These are phyloP conservation scores for Moesziomyces globuligerus DNA, from an alignment of 1,284 basidiomycete genomes.

Conservation along the genomic window DNA sequence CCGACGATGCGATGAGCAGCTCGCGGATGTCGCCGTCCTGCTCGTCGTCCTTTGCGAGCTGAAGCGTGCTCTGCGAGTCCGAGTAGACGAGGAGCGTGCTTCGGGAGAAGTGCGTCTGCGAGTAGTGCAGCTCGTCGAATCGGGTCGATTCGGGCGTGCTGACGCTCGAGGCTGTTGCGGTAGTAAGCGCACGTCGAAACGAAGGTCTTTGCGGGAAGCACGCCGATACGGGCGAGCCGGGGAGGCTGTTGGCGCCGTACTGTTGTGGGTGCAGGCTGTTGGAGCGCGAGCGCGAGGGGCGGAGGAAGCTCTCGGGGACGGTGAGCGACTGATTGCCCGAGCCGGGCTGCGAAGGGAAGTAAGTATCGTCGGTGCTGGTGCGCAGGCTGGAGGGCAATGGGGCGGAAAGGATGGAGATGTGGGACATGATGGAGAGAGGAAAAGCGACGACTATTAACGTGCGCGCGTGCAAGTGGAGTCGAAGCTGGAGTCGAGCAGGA, in stretches of 20 bases:
- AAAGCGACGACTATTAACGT: not conserved
- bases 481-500: not conserved
- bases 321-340: conserved; percentile 18
- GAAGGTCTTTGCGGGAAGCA: conserved; percentile 26
- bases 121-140: conserved; percentile 41
- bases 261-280: conserved; percentile 8
- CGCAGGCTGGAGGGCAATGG: conserved; percentile 16
- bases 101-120: conserved; percentile 38
- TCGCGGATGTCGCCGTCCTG: conserved; percentile 38
- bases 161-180: conserved; percentile 9
- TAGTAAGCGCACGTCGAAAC: conserved; percentile 21
- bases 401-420: conserved; percentile 21
- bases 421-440: conserved; percentile 31
- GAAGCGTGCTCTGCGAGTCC: conserved; percentile 6
- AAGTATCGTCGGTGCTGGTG: conserved; percentile 17
- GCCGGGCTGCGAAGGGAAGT: conserved; percentile 12
- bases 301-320: conserved; percentile 13
- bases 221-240: conserved; percentile 15
- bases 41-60: not conserved
- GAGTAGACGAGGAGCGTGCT: conserved; percentile 38
- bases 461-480: too few species aligned
- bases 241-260: conserved; percentile 10
- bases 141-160: conserved; percentile 10
- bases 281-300: conserved; percentile 13
- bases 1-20: conserved; percentile 26